Base-by-base conservation (phyloP, 306 rosid species). In the Castanea sativa region DNA sequence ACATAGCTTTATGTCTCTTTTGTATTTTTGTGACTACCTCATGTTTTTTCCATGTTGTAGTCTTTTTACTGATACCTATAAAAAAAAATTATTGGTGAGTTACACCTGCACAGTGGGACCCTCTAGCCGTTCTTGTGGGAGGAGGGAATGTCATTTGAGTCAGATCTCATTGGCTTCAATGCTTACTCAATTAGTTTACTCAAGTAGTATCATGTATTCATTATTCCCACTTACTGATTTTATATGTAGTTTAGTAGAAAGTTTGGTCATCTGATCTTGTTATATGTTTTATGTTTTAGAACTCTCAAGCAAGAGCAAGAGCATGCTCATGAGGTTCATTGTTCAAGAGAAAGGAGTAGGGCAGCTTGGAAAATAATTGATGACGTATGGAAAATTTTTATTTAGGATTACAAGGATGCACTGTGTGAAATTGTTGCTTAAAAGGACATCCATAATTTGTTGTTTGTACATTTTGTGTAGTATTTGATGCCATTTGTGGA, bases 341-440 rank as follows among this genome's bases (percentile, higher is more conserved):
- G 99, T 84, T 95, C 99, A 56, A 85, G 99, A 83, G 96, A 91
- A 78, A 93, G 99, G 83, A 95, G 97, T 65, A 86, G 91, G 85
- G 88, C 86, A 52, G 97, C 97, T 11, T 78, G 90, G 97, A 84
- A 90, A 83, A 84, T 91, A 57, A 86, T 89, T 18, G 93, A 90
- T 80, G 84, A 92, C 91, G 98, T 91, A 83, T 75, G 69, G 16
- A 38, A 57, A 55, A 79, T n/a, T 30, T 60, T 57, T n/a, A 33
- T 30, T 41, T 82, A 56, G 56, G 52, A 19, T 73, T 59, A 56
- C 81, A 27, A 15, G 14, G 41, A 14, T 5, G 2, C 78, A 29
- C 41, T 12, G 45, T 86, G 59, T 74, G 15, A 74, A 64, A 33
- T 71, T 72, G 71, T 76, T 43, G 81, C 61, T 78, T 74, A 19